These are phyloP conservation scores for Candida tetrigidarum DNA, from an alignment of 1,139 yeast species.

Conservation along the genomic window DNA sequence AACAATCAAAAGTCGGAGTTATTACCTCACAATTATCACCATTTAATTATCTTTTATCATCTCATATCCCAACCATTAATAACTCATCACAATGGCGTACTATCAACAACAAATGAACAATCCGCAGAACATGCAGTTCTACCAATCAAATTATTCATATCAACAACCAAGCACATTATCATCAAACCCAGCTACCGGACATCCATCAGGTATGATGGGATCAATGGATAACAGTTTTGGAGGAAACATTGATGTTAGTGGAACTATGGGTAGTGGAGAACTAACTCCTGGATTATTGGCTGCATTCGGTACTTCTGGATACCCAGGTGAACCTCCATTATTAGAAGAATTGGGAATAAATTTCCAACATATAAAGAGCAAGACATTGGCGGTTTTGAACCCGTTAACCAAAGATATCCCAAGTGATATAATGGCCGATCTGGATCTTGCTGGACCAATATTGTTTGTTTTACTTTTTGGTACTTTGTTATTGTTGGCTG, in stretches of 20 bases:
- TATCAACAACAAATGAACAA: constrained; percentile 40
- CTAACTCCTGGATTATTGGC: constrained; percentile 81
- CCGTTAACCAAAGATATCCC: constrained; percentile 65
- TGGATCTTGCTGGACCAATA: constrained; percentile 95
- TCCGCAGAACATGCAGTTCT: constrained; percentile 50
- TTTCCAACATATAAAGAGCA: constrained; percentile 81
- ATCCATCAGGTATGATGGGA: constrained; percentile 26
- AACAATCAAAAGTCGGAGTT: no score
- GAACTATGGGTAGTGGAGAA: constrained; percentile 55
- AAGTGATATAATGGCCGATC: constrained; percentile 83
- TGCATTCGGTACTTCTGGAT: constrained; percentile 93
- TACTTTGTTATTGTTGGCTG: constrained; percentile 77
- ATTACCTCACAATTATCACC: no score
- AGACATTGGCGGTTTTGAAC: constrained; percentile 85
- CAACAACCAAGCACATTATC: constrained; percentile 23
- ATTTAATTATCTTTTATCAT: no score
- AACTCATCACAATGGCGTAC: constrained; percentile 41
- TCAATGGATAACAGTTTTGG: constrained; percentile 46
- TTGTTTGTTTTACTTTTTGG: constrained; percentile 90
- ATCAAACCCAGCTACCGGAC: constrained; percentile 15
- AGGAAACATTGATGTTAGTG: constrained; percentile 46
- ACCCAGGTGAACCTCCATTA: constrained; percentile 91
- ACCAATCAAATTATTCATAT: constrained; percentile 45
- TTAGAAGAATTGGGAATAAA: constrained; percentile 94
- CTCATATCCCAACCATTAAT: no score